These are phyloP conservation scores for Colletotrichum phormii DNA, from an alignment of 2,329 filamentous ascomycete genomes.

Conservation along the genomic window DNA sequence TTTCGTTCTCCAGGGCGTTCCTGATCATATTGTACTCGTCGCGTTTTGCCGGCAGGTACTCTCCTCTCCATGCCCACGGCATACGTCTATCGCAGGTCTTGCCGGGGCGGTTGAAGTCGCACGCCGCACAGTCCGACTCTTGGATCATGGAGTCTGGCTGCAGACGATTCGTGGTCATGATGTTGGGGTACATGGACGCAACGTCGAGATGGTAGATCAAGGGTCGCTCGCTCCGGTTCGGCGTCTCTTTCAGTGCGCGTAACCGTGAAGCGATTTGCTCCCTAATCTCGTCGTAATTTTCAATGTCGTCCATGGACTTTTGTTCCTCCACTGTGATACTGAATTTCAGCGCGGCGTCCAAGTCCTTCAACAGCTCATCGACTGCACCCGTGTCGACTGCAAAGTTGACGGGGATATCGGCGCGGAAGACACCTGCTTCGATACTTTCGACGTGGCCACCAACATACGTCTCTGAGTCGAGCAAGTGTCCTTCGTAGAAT, in stretches of 20 bases:
- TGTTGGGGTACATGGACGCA: conserved; percentile 99
- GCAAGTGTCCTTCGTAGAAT: conserved; percentile 95
- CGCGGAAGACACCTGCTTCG: conserved; percentile 94
- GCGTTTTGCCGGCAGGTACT: conserved; percentile 93
- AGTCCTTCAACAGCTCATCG: conserved; percentile 86
- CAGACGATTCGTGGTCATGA: conserved; percentile 98
- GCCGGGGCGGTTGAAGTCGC: conserved; percentile 96
- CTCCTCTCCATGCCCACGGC: conserved; percentile 98
- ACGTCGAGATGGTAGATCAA: conserved; percentile 99
- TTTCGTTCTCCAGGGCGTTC: conserved; percentile 90
- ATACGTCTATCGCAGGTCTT: conserved; percentile 96
- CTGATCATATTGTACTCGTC: conserved; percentile 99
- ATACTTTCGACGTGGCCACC: conserved; percentile 99
- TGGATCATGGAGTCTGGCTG: conserved; percentile 99
- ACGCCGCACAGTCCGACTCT: conserved; percentile 95
- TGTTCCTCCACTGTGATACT: conserved; percentile 87
- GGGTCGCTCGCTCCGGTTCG: conserved; percentile 85
- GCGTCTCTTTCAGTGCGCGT: conserved; percentile 79
- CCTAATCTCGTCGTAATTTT: conserved; percentile 87
- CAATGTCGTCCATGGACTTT: conserved; percentile 81
- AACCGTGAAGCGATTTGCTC: conserved; percentile 81
- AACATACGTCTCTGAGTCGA: conserved; percentile 98
- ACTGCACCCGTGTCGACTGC: conserved; percentile 88
- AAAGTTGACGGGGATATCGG: conserved; percentile 96
- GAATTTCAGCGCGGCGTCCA: conserved; percentile 91